Evolutionary conservation across 805 yeast species (phyloP).

Genomic region (Yarrowia alimentaria): DNA sequence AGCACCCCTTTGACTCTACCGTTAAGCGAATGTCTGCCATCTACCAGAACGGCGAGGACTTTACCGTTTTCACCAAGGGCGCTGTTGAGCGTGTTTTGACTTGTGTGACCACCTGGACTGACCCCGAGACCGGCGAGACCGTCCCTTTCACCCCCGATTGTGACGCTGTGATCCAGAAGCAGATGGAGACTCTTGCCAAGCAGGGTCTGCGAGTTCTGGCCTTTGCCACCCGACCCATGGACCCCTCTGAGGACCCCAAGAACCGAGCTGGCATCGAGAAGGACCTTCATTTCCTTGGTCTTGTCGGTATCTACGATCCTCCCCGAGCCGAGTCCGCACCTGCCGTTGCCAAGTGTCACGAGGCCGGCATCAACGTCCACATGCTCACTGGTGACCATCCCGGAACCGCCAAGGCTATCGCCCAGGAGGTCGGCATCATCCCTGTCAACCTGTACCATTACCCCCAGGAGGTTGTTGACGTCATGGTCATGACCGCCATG

Average conservation of each 20-base stretch:
- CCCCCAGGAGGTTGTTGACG: constrained; percentile 50
- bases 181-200: constrained; percentile 58
- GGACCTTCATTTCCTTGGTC: constrained; percentile 58
- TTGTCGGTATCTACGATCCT: constrained; percentile 78
- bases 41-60: constrained; percentile 40
- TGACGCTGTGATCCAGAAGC: constrained; percentile 48
- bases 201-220: constrained; percentile 74
- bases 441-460: constrained; percentile 60
- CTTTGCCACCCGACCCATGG: constrained; percentile 51
- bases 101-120: constrained; percentile 56
- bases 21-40: constrained; percentile 71
- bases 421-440: constrained; percentile 74
- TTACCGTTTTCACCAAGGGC: constrained; percentile 59
- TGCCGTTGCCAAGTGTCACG: constrained; percentile 64
- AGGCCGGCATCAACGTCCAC: constrained; percentile 74
- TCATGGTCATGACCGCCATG: constrained; percentile 73
- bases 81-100: constrained; percentile 69
- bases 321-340: constrained; percentile 68
- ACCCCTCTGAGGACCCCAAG: constrained; percentile 33
- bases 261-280: constrained; percentile 51
- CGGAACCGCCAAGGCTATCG: constrained; percentile 75
- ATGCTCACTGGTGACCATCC: constrained; percentile 84
- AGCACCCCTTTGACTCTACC: constrained; percentile 73
- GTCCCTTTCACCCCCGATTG: constrained; percentile 35
- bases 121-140: constrained; percentile 35